A percentile compares a stretch with the other conserved stretches of the same genome.
phyloP scores from a whole-genome alignment of 1,139 yeast species.

The Pichia inconspicua region DNA sequence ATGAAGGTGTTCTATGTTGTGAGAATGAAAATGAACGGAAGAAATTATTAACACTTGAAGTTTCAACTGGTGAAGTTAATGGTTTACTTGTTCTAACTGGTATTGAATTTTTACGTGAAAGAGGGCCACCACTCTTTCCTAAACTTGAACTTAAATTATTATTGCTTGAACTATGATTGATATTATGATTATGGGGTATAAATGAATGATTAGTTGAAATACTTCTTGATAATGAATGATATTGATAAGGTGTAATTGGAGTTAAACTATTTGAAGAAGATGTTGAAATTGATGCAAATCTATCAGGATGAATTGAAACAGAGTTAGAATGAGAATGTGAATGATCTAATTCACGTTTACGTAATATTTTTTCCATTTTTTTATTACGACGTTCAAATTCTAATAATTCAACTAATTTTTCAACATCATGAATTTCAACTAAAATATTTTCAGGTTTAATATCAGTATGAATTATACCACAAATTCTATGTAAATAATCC shows the following conservation, averaged over 20 bases:
- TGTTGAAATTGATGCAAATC: background rate
- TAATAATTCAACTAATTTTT: slow-evolving; percentile 49
- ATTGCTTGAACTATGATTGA: background rate
- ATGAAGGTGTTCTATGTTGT: slow-evolving; percentile 18
- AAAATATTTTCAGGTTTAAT: slow-evolving; percentile 72
- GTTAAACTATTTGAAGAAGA: slow-evolving; percentile 1
- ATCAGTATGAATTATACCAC: slow-evolving; percentile 77
- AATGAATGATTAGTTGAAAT: slow-evolving; percentile 3
- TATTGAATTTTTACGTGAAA: slow-evolving; percentile 16
- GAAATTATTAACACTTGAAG: slow-evolving; percentile 26
- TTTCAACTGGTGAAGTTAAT: slow-evolving; percentile 29
- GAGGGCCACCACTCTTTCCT: background rate
- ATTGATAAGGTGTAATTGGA: background rate
- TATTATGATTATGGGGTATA: background rate
- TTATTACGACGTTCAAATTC: slow-evolving; percentile 38
- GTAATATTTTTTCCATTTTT: slow-evolving; percentile 20
- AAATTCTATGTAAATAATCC: slow-evolving; percentile 63
- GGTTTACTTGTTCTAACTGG: slow-evolving; percentile 29
- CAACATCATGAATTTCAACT: slow-evolving; percentile 68
- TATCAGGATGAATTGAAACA: slow-evolving; percentile 2
- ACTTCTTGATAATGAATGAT: slow-evolving; percentile 7
- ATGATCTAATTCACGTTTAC: slow-evolving; percentile 28
- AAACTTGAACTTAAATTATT: background rate
- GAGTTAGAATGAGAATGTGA: slow-evolving; percentile 7
- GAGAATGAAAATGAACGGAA: slow-evolving; percentile 28